A percentile compares a stretch with the other conserved stretches of the same genome.
Conservation (phyloP, 306 rosid genomes). For the Herpetospermum pedunculosum region DNA sequence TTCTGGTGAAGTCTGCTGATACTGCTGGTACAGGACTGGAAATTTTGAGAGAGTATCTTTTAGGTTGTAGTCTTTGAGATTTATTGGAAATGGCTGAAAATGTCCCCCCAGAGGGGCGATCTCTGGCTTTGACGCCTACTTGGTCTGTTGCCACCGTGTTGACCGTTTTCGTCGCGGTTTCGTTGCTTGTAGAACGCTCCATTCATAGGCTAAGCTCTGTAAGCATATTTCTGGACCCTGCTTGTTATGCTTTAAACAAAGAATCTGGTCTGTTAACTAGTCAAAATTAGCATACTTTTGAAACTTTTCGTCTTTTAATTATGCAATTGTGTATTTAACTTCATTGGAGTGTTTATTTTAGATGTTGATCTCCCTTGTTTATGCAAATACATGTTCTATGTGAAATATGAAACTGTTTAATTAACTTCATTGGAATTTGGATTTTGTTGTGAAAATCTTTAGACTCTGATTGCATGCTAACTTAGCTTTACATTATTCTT, state of each 20-base stretch:
- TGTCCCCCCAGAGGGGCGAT: slow-evolving; percentile 42
- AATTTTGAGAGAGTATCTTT: neutral
- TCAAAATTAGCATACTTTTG: neutral
- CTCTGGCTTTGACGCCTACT: slow-evolving; percentile 96
- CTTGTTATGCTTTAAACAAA: neutral
- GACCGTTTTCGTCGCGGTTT: slow-evolving; percentile 77
- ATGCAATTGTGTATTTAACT: neutral
- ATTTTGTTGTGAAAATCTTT: neutral
- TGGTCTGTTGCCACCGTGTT: slow-evolving; percentile 97
- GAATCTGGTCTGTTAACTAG: neutral
- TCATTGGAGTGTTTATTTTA: neutral
- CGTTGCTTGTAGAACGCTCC: slow-evolving; percentile 86
- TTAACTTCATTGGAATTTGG: neutral
- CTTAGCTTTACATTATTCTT: neutral
- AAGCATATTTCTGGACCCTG: slow-evolving; percentile 13
- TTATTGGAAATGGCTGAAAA: slow-evolving; percentile 44
- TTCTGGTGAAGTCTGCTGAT: neutral
- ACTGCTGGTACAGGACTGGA: neutral
- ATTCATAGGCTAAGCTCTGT: slow-evolving; percentile 59
- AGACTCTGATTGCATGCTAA: neutral
- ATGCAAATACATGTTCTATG: neutral
- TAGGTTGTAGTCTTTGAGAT: slow-evolving; percentile 12
- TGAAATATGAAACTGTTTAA: too few species aligned
- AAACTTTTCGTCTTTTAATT: neutral
- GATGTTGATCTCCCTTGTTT: neutral